Conservation (phyloP, 306 rosid species). For the Canavalia ensiformis region DNA sequence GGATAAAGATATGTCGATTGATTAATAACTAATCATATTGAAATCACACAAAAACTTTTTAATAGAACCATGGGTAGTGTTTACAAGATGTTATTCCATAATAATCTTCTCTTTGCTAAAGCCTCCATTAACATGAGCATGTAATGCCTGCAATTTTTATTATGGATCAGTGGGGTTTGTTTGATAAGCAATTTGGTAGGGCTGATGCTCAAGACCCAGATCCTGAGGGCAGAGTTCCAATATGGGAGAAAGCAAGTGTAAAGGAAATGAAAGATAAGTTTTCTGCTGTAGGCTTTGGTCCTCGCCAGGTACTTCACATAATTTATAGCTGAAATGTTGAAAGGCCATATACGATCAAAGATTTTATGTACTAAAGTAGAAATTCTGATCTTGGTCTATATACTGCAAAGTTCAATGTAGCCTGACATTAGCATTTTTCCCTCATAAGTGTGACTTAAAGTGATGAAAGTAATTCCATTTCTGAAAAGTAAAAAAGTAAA, state of each 20-base stretch:
- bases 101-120: slow-evolving; percentile 1
- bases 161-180: slow-evolving; percentile 86
- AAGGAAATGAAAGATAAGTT: slow-evolving; percentile 93
- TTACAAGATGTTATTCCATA: not conserved
- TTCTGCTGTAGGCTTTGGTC: slow-evolving; percentile 88
- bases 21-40: not conserved
- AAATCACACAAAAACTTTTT: not conserved
- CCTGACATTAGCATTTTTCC: not conserved
- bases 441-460: not conserved
- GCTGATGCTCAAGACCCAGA: slow-evolving; percentile 88
- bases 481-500: not conserved
- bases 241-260: slow-evolving; percentile 86
- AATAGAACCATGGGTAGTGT: slow-evolving; percentile 6
- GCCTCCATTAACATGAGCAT: slow-evolving; percentile 9
- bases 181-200: slow-evolving; percentile 87
- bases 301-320: slow-evolving; percentile 77
- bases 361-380: not conserved
- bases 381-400: not conserved
- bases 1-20: not conserved
- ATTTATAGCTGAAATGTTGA: slow-evolving; percentile 32
- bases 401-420: slow-evolving; percentile 25
- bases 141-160: slow-evolving; percentile 36
- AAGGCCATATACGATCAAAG: slow-evolving; percentile 13
- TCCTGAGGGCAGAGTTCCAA: slow-evolving; percentile 94
- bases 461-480: slow-evolving; percentile 10